A percentile compares a stretch with the other conserved stretches of the same genome.
Evolutionary conservation across 768 basidiomycete species (phyloP).

Genomic region (Dentipellis sp.): DNA sequence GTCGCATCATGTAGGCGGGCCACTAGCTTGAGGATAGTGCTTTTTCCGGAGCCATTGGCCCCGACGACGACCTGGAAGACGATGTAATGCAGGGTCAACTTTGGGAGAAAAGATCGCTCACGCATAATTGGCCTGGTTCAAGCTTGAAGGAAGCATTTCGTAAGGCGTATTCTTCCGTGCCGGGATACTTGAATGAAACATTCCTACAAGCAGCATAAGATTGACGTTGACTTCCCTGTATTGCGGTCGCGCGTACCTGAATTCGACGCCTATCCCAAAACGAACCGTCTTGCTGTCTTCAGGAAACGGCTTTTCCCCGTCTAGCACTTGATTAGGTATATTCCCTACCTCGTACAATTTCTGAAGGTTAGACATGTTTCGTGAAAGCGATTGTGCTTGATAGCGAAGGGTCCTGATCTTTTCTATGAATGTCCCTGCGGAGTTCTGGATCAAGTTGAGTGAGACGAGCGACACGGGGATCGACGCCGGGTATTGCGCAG

Average conservation of each 20-base stretch:
- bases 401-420: conserved; percentile 42
- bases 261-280: conserved; percentile 47
- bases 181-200: conserved; percentile 67
- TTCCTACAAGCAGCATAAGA: conserved; percentile 31
- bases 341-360: conserved; percentile 54
- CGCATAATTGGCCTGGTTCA: conserved; percentile 62
- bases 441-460: conserved; percentile 46
- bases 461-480: conserved; percentile 10
- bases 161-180: conserved; percentile 40
- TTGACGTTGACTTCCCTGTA: conserved; percentile 12
- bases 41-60: conserved; percentile 70
- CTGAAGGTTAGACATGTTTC: conserved; percentile 43
- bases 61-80: conserved; percentile 59
- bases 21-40: conserved; percentile 69
- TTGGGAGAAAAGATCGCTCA: conserved; percentile 23
- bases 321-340: conserved; percentile 51
- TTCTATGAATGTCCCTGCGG: conserved; percentile 40
- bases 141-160: conserved; percentile 62
- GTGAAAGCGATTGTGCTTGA: conserved; percentile 45
- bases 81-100: background rate
- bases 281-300: conserved; percentile 34
- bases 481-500: conserved; percentile 3
- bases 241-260: conserved; percentile 28
- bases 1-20: conserved; percentile 59
- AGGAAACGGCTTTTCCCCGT: conserved; percentile 41